Base-by-base conservation (phyloP, 306 rosid genomes). In the Styphnolobium japonicum region DNA sequence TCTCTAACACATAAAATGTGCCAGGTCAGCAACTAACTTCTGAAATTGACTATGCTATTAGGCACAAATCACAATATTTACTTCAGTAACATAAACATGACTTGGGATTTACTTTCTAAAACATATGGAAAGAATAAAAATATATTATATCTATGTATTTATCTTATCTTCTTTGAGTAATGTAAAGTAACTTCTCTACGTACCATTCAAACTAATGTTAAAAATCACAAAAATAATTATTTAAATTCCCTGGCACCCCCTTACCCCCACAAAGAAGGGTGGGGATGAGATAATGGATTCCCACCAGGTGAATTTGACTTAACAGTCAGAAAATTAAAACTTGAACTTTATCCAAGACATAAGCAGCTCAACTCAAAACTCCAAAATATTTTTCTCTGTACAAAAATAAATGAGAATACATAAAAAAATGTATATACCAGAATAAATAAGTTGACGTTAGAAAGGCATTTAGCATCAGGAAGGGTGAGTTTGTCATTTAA, bases 371-470 rank as follows among this genome's bases (percentile, higher is more conserved):
- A 49, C 66, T 71, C 16, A 61, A 79, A 69, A 76, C 18, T 45
- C 34, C 48, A 40, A 80, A 57, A 33, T 4, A 64, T 25, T 72
- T 76, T 39, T 52, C 5, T 43, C 43, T 19, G 48, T 43, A 36
- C 67, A 16, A 14, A 46, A 62, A 33, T 10, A 73, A 49, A 58
- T 70, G 19, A 51, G 15, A 73, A 67, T 25, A 63, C 19, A 22
- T 36, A 64, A 73, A 65, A 56, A 77, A 10, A 16, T 37, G 51
- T 1, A 61, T 23, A 52, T 91, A 95, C 98, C 98, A 95, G 73
- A 73, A 95, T 78, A 72, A 76, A 85, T 76, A 95, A 85, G 80
- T 83, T 87, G 86, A 79, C 79, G 36, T 85, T 87, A 43, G 91
- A 85, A 79, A 19, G 78, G 21, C 98, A 92, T 67, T 85, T 80